Conservation (phyloP, 2,329 filamentous ascomycete species). For the Trematosphaeria pertusa region DNA sequence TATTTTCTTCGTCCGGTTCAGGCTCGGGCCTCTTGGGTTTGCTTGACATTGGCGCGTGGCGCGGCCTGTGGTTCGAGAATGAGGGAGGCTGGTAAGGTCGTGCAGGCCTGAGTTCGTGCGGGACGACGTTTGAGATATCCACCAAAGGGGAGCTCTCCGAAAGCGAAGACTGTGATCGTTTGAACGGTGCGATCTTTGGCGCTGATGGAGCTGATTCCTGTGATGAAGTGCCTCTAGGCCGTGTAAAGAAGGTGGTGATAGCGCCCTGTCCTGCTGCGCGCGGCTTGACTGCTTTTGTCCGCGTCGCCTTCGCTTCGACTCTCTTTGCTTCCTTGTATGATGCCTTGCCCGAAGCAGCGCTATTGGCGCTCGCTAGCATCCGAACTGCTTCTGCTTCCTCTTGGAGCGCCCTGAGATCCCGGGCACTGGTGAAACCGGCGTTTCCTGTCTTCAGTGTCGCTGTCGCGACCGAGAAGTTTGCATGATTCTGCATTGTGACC, state of each 20-base stretch:
- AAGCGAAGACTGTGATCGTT: conserved; percentile 29
- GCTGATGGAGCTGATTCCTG: conserved; percentile 6
- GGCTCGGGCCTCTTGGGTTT: conserved; percentile 35
- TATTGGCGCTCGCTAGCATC: conserved; percentile 29
- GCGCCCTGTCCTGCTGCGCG: conserved; percentile 57
- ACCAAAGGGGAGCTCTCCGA: conserved; percentile 28
- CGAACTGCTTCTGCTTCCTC: conserved; percentile 44
- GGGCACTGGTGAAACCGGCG: conserved; percentile 49
- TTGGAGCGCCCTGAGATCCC: conserved; percentile 46
- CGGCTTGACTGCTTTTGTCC: conserved; percentile 38
- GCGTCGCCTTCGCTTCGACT: conserved; percentile 23
- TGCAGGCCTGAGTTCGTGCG: conserved; percentile 9
- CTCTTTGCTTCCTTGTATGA: conserved; percentile 36
- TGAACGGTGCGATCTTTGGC: conserved; percentile 16
- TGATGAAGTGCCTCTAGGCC: conserved; percentile 27
- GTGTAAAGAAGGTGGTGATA: conserved; percentile 61
- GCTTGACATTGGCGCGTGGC: conserved; percentile 40
- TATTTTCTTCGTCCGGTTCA: conserved; percentile 30
- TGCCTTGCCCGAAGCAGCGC: conserved; percentile 25
- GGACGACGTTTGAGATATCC: conserved; percentile 43
- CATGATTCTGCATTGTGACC: conserved; percentile 40
- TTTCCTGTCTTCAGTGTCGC: conserved; percentile 29
- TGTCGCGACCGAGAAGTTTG: conserved; percentile 35
- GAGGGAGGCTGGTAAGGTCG: conserved; percentile 33
- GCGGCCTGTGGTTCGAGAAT: conserved; percentile 36